Conservation (phyloP, 202 grass and related monocot genomes). For the Brachypodium distachyon region DNA sequence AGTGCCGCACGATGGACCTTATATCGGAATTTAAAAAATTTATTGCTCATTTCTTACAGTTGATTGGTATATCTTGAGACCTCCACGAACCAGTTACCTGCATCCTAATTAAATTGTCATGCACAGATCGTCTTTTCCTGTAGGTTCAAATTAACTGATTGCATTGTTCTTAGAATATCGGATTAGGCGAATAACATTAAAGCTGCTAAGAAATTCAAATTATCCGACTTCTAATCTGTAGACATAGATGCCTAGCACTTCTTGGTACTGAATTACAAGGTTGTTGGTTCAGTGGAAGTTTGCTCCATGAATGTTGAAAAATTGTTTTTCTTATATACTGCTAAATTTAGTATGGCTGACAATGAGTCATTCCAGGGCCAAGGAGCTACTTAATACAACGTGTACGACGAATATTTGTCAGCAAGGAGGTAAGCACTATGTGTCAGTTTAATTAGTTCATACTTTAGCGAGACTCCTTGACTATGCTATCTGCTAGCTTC, state of each 20-base stretch:
- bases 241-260: background rate
- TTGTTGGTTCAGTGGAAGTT: background rate
- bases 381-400: slow-evolving; percentile 47
- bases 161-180: background rate
- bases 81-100: background rate
- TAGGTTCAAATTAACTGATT: background rate
- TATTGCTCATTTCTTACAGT: background rate
- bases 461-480: background rate
- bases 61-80: background rate
- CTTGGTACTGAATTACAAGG: background rate
- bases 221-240: background rate
- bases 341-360: background rate
- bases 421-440: slow-evolving; percentile 31
- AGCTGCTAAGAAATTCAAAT: background rate
- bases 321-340: background rate
- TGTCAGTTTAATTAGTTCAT: background rate
- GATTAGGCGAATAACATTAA: background rate
- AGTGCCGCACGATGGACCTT: background rate
- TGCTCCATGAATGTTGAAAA: background rate
- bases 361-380: slow-evolving; percentile 18
- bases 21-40: background rate
- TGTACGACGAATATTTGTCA: slow-evolving; percentile 40
- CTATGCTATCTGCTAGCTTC: background rate
- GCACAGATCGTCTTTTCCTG: background rate
- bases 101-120: background rate